phyloP scores from a whole-genome alignment of 257 asterid genomes.

The Solanum lycopersicoides region DNA sequence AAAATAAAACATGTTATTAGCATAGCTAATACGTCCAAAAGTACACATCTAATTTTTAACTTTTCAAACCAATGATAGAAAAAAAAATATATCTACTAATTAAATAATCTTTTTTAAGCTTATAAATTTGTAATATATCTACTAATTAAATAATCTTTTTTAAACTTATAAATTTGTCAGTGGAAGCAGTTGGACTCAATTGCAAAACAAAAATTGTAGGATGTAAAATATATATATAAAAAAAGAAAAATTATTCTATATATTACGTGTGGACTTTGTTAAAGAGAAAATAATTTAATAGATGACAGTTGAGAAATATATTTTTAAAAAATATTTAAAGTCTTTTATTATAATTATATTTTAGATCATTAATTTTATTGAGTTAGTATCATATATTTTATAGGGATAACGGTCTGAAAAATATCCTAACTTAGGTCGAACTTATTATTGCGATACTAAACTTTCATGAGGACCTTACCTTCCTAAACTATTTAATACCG shows the following conservation, averaged over 20 bases:
- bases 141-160: not conserved
- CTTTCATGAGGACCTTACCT: too few species aligned
- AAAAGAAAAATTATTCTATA: not conserved
- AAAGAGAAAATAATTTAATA: not conserved
- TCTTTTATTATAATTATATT: too few species aligned
- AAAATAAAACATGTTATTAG: not conserved
- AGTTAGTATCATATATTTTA: too few species aligned
- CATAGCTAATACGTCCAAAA: not conserved
- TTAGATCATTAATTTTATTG: too few species aligned
- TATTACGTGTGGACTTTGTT: constrained; percentile 13
- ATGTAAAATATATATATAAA: not conserved
- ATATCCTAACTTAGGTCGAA: too few species aligned
- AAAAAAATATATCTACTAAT: not conserved
- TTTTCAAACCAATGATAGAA: not conserved
- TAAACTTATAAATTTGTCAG: not conserved
- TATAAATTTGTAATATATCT: not conserved
- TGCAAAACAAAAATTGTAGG: not conserved
- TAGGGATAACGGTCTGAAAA: too few species aligned
- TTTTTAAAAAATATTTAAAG: too few species aligned
- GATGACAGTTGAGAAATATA: not conserved
- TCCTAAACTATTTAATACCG: too few species aligned
- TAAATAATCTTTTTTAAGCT: not conserved
- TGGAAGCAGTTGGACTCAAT: not conserved
- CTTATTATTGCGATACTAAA: too few species aligned
- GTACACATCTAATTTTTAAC: not conserved